Conservation (phyloP, 1,284 basidiomycete species). For the Sphagnurus paluster region DNA sequence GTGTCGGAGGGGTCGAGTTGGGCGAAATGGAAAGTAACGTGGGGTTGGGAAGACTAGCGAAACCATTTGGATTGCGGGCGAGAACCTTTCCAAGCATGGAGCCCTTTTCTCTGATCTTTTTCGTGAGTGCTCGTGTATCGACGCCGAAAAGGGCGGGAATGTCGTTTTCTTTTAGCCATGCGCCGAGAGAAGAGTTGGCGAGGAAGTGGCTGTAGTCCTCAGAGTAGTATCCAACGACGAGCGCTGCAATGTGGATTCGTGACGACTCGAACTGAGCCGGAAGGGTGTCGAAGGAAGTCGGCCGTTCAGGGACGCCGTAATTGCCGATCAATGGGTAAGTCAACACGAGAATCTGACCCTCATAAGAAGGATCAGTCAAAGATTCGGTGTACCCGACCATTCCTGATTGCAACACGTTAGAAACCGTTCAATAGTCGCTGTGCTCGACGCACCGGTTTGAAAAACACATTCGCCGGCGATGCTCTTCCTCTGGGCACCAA, state of each 20-base stretch:
- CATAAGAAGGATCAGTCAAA: constrained; percentile 97
- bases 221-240: constrained; percentile 94
- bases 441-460: constrained; percentile 83
- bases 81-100: constrained; percentile 88
- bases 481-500: constrained; percentile 91
- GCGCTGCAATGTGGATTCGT: constrained; percentile 89
- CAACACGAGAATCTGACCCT: constrained; percentile 96
- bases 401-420: constrained; percentile 50
- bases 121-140: constrained; percentile 96
- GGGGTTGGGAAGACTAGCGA: constrained; percentile 33
- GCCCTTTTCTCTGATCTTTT: constrained; percentile 94
- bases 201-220: constrained; percentile 96
- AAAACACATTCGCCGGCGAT: constrained; percentile 99
- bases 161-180: constrained; percentile 95
- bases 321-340: constrained; percentile 98
- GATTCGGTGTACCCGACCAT: constrained; percentile 99
- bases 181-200: constrained; percentile 83
- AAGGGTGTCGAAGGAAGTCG: constrained; percentile 51
- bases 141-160: constrained; percentile 96
- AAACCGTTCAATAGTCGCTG: constrained; percentile 13
- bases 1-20: constrained; percentile 56
- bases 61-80: constrained; percentile 51
- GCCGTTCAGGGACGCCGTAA: constrained; percentile 94
- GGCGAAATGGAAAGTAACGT: constrained; percentile 37
- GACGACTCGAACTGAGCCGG: constrained; percentile 91